Evolutionary conservation across 2,329 filamentous ascomycete species (phyloP).

Genomic region (Pseudogymnoascus sp.): DNA sequence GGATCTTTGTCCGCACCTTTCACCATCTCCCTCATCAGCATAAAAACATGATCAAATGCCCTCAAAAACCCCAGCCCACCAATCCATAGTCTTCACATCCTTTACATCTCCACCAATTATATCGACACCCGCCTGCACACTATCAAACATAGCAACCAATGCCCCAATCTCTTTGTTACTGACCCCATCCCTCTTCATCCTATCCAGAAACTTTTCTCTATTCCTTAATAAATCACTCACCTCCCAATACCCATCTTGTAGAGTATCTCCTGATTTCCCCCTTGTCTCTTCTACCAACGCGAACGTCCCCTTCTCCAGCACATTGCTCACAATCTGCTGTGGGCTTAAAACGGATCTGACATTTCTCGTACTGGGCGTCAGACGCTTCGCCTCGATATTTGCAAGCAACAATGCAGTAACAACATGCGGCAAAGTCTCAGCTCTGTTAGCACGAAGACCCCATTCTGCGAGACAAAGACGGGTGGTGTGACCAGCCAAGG

Average conservation of each 20-base stretch:
- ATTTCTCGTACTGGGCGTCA: constrained; percentile 35
- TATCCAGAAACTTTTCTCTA: constrained; percentile 26
- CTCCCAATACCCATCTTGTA: constrained; percentile 44
- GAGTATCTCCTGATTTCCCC: constrained; percentile 31
- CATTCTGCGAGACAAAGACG: constrained; percentile 41
- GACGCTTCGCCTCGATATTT: constrained; percentile 37
- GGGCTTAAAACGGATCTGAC: constrained; percentile 41
- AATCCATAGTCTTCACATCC: constrained; percentile 36
- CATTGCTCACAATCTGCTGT: constrained; percentile 32
- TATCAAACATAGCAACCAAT: constrained; percentile 23
- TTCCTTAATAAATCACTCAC: constrained; percentile 27
- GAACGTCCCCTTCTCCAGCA: constrained; percentile 31
- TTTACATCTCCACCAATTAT: constrained; percentile 22
- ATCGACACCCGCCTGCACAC: constrained; percentile 13
- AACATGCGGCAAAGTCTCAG: constrained; percentile 40
- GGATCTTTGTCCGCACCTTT: neutral
- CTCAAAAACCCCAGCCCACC: constrained; percentile 29
- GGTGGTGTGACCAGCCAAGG: constrained; percentile 29
- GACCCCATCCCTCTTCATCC: constrained; percentile 27
- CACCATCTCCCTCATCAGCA: neutral
- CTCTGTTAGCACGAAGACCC: constrained; percentile 34
- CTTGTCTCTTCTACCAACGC: constrained; percentile 29
- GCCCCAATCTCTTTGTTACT: constrained; percentile 27
- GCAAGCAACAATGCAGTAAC: constrained; percentile 41
- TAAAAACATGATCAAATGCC: neutral